These are phyloP conservation scores for Hawksworthiomyces lignivorus DNA, from an alignment of 2,329 filamentous ascomycete species.

Conservation along the genomic window DNA sequence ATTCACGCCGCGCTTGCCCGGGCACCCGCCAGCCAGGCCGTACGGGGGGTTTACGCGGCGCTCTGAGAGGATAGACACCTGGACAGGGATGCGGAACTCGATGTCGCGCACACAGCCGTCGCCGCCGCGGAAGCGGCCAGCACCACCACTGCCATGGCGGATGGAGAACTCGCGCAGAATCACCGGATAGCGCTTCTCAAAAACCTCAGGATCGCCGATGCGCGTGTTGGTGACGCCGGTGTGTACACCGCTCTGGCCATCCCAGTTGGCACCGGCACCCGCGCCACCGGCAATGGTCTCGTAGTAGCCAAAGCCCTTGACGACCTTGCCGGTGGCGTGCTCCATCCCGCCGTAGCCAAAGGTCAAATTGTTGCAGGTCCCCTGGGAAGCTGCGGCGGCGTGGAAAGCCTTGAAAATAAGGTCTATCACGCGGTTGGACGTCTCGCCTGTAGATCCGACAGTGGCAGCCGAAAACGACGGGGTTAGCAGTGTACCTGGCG, in stretches of 20 bases:
- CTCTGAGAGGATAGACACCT: conserved; percentile 28
- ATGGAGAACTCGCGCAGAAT: conserved; percentile 23
- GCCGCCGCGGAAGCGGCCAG: conserved; percentile 22
- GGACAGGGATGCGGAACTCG: conserved; percentile 19
- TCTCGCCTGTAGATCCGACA: conserved; percentile 33
- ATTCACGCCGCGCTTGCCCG: no score
- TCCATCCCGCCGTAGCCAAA: conserved; percentile 16
- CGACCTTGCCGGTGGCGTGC: neutral
- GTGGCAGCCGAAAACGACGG: conserved; percentile 18
- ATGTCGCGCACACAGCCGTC: conserved; percentile 27
- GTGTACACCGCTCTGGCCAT: conserved; percentile 20
- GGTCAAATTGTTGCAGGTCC: conserved; percentile 24
- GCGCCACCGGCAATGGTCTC: conserved; percentile 25
- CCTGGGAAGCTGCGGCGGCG: conserved; percentile 19
- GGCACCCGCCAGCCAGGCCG: conserved; percentile 11
- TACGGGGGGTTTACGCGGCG: conserved; percentile 25
- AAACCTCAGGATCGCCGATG: conserved; percentile 22
- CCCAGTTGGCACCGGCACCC: conserved; percentile 16
- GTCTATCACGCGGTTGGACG: conserved; percentile 25
- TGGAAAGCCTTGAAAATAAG: conserved; percentile 24
- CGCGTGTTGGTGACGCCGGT: conserved; percentile 23
- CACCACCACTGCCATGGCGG: conserved; percentile 20
- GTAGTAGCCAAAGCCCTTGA: conserved; percentile 19
- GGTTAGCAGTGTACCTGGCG: conserved; percentile 24
- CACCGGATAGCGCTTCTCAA: conserved; percentile 26